Base-by-base conservation (phyloP, 768 basidiomycete species). In the Chlorophyllum brunneum region DNA sequence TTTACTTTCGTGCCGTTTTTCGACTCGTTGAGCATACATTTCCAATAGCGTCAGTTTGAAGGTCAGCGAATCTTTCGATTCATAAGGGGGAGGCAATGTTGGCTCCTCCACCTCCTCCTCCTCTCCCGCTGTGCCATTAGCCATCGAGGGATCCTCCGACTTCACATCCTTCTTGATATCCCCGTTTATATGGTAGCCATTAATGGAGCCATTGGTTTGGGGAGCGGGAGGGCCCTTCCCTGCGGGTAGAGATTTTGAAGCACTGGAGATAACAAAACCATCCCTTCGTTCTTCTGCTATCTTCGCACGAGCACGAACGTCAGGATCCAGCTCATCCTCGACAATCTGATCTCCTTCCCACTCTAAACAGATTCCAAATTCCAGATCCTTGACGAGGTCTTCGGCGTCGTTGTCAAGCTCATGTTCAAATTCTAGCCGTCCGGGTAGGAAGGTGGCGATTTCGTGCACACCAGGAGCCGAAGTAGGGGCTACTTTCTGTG, bases 361-460 rank as follows among this genome's bases (percentile, higher is more conserved):
- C 27, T 83, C 79, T 18, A 80, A 74, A 55, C 92, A 92, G n/a
- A 94, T 71, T 1, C 92, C 95, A 60, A 98, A 98, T 64, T 98
- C 95, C 57, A 99, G 75, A 64, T 98, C 93, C 68, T 98, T 98
- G 57, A 98, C 87, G 2, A 92, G 69, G 61, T 95, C 87, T 65
- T 99, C 95, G 0, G 95, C 95, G 46, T 99, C 95, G 65, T 99
- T 97, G 63, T 98, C 95, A 4, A 92, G 71, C 67, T 99, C 95
- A 60, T 95, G 94, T 64, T 99, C 95, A 64, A 99, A 99, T 67
- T 99, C 95, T 30, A 99, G 77, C n/a, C 95, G 85, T 13, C 95
- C 95, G 7, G 95, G 95, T 63, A 99, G 86, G 70, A 87, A 98
- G 0, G 87, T 88, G 13, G 87, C 83, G 34, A 98, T 79, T 70